Base-by-base conservation (phyloP, 306 rosid species). In the Dalbergia cochinchinensis region DNA sequence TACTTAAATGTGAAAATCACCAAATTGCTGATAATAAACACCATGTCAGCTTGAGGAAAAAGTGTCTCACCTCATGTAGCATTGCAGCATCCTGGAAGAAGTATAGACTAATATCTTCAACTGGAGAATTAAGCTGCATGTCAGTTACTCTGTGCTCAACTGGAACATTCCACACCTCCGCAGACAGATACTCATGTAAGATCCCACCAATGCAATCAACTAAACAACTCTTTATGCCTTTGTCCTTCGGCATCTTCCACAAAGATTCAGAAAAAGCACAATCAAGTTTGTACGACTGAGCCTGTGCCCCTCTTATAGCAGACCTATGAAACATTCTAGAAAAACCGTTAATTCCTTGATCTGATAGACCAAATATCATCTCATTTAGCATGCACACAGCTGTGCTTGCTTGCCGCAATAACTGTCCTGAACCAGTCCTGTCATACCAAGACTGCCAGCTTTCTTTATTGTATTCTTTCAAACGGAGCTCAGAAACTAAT, bases 361-460 rank as follows among this genome's bases (percentile, higher is more conserved):
- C 95, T 48, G 97, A 92, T 74, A 91, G 79, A 69, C 99, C 99
- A 87, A 83, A 94, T 77, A 94, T 85, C 69, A 94, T 91, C 94
- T 94, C 99, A 83, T 94, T 92, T 51, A 94, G 83, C 87, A 94
- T 92, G 78, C 97, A 94, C 11, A 83, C 97, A 77, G 97, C 94
- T 65, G 95, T 94, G 91, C 97, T 87, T 33, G 97, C 97, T 86
- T 92, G 97, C 69, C 95, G 94, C 79, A 94, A 73, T 76, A 92
- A 84, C 86, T 87, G 91, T 70, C 99, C 99, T 16, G 95, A 92
- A 84, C 94, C 97, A 77, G 86, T 89, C 84, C 96, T 92, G 71
- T 86, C 82, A 76, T 92, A 94, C 99, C 99, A 94, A 19, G 86
- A 69, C 74, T 86, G 92, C 99, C 99, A 94, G 87, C 89, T 86